Conservation (phyloP, 2,329 filamentous ascomycete species). For the Bipolaris gigantea region DNA sequence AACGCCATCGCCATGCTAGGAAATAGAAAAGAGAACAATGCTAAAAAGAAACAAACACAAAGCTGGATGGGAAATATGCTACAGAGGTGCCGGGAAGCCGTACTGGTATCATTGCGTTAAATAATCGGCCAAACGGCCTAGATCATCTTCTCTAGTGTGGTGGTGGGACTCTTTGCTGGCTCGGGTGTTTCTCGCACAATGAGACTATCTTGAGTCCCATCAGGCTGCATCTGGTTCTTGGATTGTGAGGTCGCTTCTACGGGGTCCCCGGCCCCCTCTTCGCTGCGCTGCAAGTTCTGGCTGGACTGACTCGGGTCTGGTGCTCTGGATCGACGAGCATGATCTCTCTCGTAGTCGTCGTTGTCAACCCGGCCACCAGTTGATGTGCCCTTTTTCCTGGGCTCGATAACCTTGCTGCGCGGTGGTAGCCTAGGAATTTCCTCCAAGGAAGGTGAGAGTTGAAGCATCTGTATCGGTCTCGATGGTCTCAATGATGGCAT, state of each 20-base stretch:
- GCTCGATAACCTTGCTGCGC: background rate
- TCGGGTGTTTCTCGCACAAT: slow-evolving; percentile 13
- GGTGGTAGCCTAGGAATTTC: slow-evolving; percentile 1
- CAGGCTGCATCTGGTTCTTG: slow-evolving; percentile 9
- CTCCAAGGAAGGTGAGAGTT: slow-evolving; percentile 7
- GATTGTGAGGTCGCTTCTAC: slow-evolving; percentile 14
- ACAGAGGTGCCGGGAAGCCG: background rate
- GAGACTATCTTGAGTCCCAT: background rate
- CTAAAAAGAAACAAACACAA: background rate
- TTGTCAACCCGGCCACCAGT: background rate
- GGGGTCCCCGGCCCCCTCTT: background rate
- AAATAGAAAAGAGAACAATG: background rate
- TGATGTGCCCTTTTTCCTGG: background rate
- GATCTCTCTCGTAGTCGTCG: background rate
- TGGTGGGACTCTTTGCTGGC: slow-evolving; percentile 34
- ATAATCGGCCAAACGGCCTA: background rate
- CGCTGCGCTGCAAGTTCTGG: background rate
- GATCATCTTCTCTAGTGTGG: slow-evolving; percentile 56
- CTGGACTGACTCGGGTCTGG: background rate
- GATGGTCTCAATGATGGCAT: background rate
- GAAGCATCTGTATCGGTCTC: background rate
- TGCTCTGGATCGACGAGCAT: background rate
- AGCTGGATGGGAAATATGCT: background rate
- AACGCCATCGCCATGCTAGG: slow-evolving; percentile 9
- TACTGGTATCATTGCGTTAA: background rate